These are phyloP conservation scores for Diaporthe humulicola DNA, from an alignment of 2,329 filamentous ascomycete species.

Conservation along the genomic window DNA sequence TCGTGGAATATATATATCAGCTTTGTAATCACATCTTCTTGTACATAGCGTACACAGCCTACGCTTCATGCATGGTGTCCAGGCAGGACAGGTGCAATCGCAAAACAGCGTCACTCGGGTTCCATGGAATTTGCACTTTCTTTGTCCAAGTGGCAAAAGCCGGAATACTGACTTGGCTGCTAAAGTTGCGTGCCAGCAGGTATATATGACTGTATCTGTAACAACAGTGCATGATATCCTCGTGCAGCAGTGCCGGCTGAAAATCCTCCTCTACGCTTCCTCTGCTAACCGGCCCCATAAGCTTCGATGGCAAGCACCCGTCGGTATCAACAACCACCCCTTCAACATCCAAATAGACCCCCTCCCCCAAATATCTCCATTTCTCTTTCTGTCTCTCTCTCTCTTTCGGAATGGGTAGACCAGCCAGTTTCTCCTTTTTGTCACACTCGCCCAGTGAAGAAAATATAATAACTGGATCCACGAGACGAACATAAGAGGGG, in stretches of 20 bases:
- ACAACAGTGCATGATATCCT: background rate
- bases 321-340: background rate
- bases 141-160: slow-evolving; percentile 21
- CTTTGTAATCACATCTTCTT: slow-evolving; percentile 36
- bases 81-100: slow-evolving; percentile 1
- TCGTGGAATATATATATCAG: background rate
- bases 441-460: slow-evolving; percentile 29
- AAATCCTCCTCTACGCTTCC: slow-evolving; percentile 1
- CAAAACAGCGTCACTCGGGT: background rate
- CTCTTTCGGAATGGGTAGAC: background rate
- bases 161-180: slow-evolving; percentile 20
- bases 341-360: slow-evolving; percentile 6
- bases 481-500: background rate
- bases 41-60: slow-evolving; percentile 24
- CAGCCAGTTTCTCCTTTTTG: slow-evolving; percentile 2
- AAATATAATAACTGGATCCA: slow-evolving; percentile 22
- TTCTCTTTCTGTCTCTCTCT: background rate
- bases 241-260: slow-evolving; percentile 8
- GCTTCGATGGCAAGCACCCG: background rate
- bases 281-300: background rate
- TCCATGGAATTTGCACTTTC: background rate
- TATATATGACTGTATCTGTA: slow-evolving; percentile 6
- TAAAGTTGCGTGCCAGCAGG: slow-evolving; percentile 5
- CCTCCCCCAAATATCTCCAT: background rate
- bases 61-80: background rate